These are phyloP conservation scores for Teunomyces atbi DNA, from an alignment of 805 yeast species.

Conservation along the genomic window DNA sequence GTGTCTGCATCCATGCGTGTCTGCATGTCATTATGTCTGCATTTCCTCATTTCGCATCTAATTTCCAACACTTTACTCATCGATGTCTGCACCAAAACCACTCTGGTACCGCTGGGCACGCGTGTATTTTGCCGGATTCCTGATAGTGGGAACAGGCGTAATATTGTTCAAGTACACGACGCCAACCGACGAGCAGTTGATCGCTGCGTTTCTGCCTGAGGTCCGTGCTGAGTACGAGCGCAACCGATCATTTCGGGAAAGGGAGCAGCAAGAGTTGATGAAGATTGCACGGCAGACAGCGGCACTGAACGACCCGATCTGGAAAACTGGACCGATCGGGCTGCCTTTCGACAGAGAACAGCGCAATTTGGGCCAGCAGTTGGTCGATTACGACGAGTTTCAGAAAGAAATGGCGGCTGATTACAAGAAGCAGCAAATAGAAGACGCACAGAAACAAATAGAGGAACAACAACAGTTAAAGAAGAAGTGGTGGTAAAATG, in stretches of 20 bases:
- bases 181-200: constrained; percentile 81
- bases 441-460: constrained; percentile 29
- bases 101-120: constrained; percentile 60
- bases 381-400: constrained; percentile 44
- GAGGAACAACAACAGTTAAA: constrained; percentile 24
- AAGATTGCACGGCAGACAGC: constrained; percentile 63
- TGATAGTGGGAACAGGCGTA: constrained; percentile 71
- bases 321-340: constrained; percentile 72
- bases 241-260: constrained; percentile 57
- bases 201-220: constrained; percentile 78
- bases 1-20: too few species aligned
- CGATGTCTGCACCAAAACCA: constrained; percentile 26
- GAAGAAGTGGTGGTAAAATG: not conserved
- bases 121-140: constrained; percentile 59
- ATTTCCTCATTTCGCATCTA: not conserved
- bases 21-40: too few species aligned
- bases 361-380: constrained; percentile 32
- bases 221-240: constrained; percentile 70
- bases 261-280: constrained; percentile 70
- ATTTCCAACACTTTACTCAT: not conserved
- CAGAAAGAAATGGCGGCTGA: constrained; percentile 48
- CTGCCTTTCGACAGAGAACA: constrained; percentile 64
- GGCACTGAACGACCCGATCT: constrained; percentile 70
- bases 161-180: constrained; percentile 68
- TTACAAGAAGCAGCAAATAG: constrained; percentile 34